Evolutionary conservation across 176 grass and related monocot species (phyloP), one percentile per base, ranked within the genome.

Genomic region (Aegilops tauschii): DNA sequence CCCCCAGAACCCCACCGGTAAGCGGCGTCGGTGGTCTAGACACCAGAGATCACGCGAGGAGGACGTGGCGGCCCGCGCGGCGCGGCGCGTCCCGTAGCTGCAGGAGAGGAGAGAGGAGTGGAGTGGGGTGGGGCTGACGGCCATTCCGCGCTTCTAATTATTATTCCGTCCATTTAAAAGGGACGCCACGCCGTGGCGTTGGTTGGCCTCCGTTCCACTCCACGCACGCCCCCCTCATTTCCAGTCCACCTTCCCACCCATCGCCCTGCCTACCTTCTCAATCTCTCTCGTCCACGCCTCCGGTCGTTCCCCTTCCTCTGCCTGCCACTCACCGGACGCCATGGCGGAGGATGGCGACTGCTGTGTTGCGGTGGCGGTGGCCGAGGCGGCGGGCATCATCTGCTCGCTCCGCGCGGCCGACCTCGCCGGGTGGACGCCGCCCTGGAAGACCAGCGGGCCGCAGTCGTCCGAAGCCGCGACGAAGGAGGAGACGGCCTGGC

Each of bases 391-490:
- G 25, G 90, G 71, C 77, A 83, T 75, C 87, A 81, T 84, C 81
- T 83, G 87, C 85, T 89, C 81, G 27, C 64, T 90, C 6, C 87
- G 85, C 21, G 84, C 16, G 13, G 81, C 71, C 0, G 70, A 90
- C 85, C 69, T 93, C 54, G 88, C 76, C 27, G 91, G 91, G 0
- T 85, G 85, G 88, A 77, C 84, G 20, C 85, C 81, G 81, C 88
- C 81, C 0, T 90, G 90, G 90, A 45, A 50, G 20, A 6, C 54
- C 0, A 52, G 14, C 14, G 49, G 49, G 49, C 49, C 5, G 16
- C 5, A 16, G 50, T 54, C 50, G 0, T 54, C 16, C 16, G 84
- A 54, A 8, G 64, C n/a, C 29, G 16, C 17, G 80, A 12, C 1
- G 28, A 8, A 9, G 16, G 34, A 20, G 8, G 82, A 74, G 21